phyloP scores from a whole-genome alignment of 2,329 filamentous ascomycete genomes.

The Pseudopyricularia cyperi region DNA sequence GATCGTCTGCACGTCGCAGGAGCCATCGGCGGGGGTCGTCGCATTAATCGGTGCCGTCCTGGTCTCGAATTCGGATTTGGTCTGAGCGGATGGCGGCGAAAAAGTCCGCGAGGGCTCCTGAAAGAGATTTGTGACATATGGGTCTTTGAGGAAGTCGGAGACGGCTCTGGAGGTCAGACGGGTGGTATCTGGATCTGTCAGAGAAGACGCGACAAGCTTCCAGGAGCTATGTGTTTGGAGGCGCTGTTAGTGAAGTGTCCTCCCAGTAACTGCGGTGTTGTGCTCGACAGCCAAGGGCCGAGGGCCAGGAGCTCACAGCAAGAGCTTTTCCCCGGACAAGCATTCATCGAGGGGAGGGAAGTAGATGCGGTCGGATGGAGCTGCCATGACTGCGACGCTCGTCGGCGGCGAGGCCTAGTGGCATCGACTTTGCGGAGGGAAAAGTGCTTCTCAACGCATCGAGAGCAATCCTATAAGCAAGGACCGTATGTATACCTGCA shows the following conservation, averaged over 20 bases:
- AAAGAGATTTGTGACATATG: slow-evolving; percentile 55
- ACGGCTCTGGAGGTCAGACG: slow-evolving; percentile 41
- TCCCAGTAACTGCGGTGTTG: slow-evolving; percentile 3
- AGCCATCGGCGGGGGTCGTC: slow-evolving; percentile 50
- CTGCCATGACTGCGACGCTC: slow-evolving; percentile 46
- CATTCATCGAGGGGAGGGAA: slow-evolving; percentile 78
- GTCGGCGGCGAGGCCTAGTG: not conserved
- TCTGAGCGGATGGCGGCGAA: slow-evolving; percentile 42
- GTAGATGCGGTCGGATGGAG: slow-evolving; percentile 56
- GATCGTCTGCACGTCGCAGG: slow-evolving; percentile 63
- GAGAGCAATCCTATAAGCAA: not conserved
- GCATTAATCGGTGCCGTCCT: slow-evolving; percentile 81
- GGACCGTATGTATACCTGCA: not conserved
- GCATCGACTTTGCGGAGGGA: not conserved
- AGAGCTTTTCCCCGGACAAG: slow-evolving; percentile 63
- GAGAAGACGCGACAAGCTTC: slow-evolving; percentile 44
- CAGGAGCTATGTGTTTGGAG: slow-evolving; percentile 34
- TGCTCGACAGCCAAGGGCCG: not conserved
- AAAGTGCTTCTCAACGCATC: not conserved
- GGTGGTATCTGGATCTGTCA: slow-evolving; percentile 43
- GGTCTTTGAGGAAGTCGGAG: slow-evolving; percentile 57
- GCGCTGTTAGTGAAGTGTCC: slow-evolving; percentile 4
- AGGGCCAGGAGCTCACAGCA: slow-evolving; percentile 50
- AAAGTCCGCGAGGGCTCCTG: slow-evolving; percentile 58
- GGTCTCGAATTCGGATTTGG: slow-evolving; percentile 64